Evolutionary conservation across 805 yeast genomes (phyloP).

Genomic region (Saccharomycopsis microspora): DNA sequence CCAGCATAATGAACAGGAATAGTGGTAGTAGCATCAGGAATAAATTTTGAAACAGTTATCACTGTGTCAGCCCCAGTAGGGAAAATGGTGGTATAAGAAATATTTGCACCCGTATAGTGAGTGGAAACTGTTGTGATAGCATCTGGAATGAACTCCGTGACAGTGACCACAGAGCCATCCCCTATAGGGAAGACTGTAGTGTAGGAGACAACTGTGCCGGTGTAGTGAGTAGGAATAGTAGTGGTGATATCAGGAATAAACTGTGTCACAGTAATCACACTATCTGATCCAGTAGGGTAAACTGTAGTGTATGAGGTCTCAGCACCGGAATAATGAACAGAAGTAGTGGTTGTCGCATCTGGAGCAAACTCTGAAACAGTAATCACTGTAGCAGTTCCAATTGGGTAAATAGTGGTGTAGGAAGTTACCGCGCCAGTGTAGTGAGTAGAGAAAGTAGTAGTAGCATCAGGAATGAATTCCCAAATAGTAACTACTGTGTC

Average conservation of each 20-base stretch:
- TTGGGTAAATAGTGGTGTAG: neutral
- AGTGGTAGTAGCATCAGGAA: neutral
- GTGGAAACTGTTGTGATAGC: neutral
- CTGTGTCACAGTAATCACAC: neutral
- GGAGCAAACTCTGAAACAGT: constrained; percentile 6
- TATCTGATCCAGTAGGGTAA: neutral
- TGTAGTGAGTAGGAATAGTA: neutral
- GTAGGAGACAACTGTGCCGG: neutral
- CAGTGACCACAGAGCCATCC: neutral
- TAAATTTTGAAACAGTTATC: neutral
- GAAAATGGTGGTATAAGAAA: constrained; percentile 1
- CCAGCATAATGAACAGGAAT: neutral
- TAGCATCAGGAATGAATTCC: neutral
- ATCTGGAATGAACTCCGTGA: neutral
- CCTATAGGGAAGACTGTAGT: neutral
- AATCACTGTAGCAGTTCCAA: neutral
- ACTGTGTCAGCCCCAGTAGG: neutral
- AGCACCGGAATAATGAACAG: constrained; percentile 1
- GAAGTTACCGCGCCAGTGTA: constrained; percentile 1
- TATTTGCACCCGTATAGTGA: neutral
- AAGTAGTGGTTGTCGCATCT: neutral
- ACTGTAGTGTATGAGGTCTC: neutral
- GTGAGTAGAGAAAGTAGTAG: neutral
- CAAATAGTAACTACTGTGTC: neutral
- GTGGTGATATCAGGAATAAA: neutral